Base-by-base conservation (phyloP, 805 yeast genomes). In the Zygotorulaspora florentina region DNA sequence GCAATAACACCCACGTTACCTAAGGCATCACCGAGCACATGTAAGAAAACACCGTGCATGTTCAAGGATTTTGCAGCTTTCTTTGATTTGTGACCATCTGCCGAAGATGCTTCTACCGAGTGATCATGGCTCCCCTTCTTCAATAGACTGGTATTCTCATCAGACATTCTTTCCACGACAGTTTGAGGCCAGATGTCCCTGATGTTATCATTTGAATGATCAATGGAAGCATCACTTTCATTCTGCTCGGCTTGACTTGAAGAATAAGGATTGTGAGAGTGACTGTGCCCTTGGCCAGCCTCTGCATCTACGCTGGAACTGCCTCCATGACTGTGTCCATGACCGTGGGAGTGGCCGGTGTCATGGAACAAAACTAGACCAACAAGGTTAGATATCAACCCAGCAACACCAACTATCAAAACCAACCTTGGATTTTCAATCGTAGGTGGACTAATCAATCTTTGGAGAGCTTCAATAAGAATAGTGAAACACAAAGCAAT, bases 1-100 rank as follows among this genome's bases (percentile, higher is more conserved):
- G 76, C 65, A 46, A 91, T 93, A 42, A 91, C 99, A 54, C 98
- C 98, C 44, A 91, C 70, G 62, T 91, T 91, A 52, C 99, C 98
- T 46, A 91, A 72, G 1, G 98, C 98, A 67, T 91, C 99, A 37
- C 98, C 98, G 56, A 93, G 52, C 10, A 93, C 99, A 62, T 91
- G 99, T 60, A 91, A 73, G 62, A 87, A 93, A 2, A 91, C 97
- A 52, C 99, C 99, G 58, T 87, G 90, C 97, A 91, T 91, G 67
- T 93, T 91, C 71, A 91, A 72, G n/a, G 96, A 86, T 61, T 77
- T 80, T 27, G 66, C 57, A 49, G 71, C 35, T 28, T 51, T 50
- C 13, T 48, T 52, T 16, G 41, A 40, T 28, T 42, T 42, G 27
- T 33, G 42, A 13, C 35, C 30, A 15, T 31, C 25, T n/a, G 33